Evolutionary conservation across 148 eudicot species (phyloP), one percentile per base, ranked within the genome.

Genomic region (Polygonum maritimum): DNA sequence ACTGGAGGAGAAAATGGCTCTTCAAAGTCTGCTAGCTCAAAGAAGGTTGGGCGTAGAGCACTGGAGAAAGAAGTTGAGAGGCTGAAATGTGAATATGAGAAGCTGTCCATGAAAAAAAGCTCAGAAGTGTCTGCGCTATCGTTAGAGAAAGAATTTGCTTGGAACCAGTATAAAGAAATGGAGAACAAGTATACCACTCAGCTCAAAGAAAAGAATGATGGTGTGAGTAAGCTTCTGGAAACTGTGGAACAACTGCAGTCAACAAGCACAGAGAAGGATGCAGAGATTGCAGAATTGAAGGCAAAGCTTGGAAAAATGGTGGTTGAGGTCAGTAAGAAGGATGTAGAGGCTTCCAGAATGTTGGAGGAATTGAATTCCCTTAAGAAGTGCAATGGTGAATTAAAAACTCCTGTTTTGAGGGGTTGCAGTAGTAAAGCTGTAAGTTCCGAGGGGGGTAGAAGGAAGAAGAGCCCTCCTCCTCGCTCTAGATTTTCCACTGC

Each of bases 151-250:
- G 79, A 86, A 22, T 86, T 90, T 72, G 85, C 85, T 16, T 91
- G 96, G 96, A 90, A 86, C 81, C 96, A 90, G 78, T 86, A 78
- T 71, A 83, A 81, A 55, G 85, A 41, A 79, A 81, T 81, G 87
- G 96, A 92, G 86, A 78, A 55, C 57, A 79, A 78, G 22, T 78
- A 74, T 49, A 71, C 79, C 26, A 77, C 55, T 74, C 82, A 79
- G 77, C 81, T 90, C 74, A 78, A 73, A 63, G 77, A 41, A 35
- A 90, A 89, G 81, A 75, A 65, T 82, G 81, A 76, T 26, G 96
- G 39, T 38, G 33, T 54, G 18, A 38, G 8, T 3, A 45, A 76
- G 71, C 71, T 76, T 41, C 52, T 44, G 52, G 77, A 76, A 16
- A 79, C 39, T 47, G 58, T 88, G 80, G 90, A 89, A 80, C 82